Evolutionary conservation across 768 basidiomycete genomes (phyloP).

Genomic region (Tricholoma bakamatsutake): DNA sequence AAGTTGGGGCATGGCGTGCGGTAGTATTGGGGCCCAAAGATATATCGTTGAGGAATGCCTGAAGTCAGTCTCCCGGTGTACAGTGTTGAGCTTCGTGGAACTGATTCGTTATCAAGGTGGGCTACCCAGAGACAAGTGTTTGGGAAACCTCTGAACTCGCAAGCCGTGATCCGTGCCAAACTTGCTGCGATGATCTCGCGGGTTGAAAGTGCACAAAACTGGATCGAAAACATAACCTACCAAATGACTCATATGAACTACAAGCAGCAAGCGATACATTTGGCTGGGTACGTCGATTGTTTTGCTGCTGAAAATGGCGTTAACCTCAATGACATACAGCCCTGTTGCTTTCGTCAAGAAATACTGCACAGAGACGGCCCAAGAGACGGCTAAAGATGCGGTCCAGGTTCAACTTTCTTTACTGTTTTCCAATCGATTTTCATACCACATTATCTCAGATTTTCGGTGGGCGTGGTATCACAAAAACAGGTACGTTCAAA

Average conservation of each 20-base stretch:
- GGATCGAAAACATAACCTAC: slow-evolving; percentile 82
- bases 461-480: slow-evolving; percentile 84
- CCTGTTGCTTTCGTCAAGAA: slow-evolving; percentile 81
- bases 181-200: slow-evolving; percentile 78
- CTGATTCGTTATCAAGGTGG: slow-evolving; percentile 42
- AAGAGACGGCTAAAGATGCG: slow-evolving; percentile 78
- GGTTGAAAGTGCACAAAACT: slow-evolving; percentile 74
- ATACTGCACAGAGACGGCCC: slow-evolving; percentile 67
- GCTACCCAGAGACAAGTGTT: slow-evolving; percentile 73
- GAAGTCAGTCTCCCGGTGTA: slow-evolving; percentile 35
- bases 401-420: slow-evolving; percentile 29
- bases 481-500: slow-evolving; percentile 56
- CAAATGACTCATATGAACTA: slow-evolving; percentile 88
- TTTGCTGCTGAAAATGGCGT: neutral
- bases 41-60: slow-evolving; percentile 69
- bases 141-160: slow-evolving; percentile 60
- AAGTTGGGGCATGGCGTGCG: slow-evolving; percentile 64
- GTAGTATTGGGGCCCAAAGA: slow-evolving; percentile 50
- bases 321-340: slow-evolving; percentile 21
- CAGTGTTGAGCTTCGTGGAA: neutral
- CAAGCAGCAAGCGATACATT: slow-evolving; percentile 62
- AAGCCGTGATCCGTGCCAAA: slow-evolving; percentile 73
- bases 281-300: slow-evolving; percentile 55
- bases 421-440: neutral
- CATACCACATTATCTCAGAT: slow-evolving; percentile 37